Evolutionary conservation across 1,139 yeast genomes (phyloP).

Genomic region (Hyphopichia buzzinii): DNA sequence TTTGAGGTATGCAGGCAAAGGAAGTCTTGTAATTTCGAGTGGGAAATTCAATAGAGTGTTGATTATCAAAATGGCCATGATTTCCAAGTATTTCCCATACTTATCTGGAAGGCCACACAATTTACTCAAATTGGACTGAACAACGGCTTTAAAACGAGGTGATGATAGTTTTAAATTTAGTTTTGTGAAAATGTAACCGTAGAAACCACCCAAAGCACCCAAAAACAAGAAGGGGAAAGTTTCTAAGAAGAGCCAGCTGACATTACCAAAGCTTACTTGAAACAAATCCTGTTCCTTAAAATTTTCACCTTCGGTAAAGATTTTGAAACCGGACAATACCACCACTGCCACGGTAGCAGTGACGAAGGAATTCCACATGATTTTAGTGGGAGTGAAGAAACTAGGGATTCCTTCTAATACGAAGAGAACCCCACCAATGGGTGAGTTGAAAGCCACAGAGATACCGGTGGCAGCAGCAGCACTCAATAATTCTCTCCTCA

Average conservation of each 20-base stretch:
- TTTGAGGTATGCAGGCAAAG: constrained; percentile 54
- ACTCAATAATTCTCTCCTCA: constrained; percentile 61
- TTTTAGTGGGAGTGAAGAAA: constrained; percentile 58
- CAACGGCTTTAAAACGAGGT: constrained; percentile 14
- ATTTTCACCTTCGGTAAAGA: constrained; percentile 56
- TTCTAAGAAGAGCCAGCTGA: constrained; percentile 73
- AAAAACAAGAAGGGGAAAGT: constrained; percentile 63
- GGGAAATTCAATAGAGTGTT: constrained; percentile 61
- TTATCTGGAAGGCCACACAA: constrained; percentile 13
- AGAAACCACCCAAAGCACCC: constrained; percentile 68
- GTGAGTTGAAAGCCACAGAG: constrained; percentile 90
- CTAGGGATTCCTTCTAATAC: constrained; percentile 72
- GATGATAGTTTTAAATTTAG: constrained; percentile 39
- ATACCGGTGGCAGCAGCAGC: constrained; percentile 95
- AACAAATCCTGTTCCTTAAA: constrained; percentile 58
- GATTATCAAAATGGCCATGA: constrained; percentile 42
- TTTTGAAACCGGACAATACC: constrained; percentile 52
- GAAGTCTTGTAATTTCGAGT: constrained; percentile 50
- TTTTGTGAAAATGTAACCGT: constrained; percentile 55
- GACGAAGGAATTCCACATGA: constrained; percentile 82
- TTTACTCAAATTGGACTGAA: constrained; percentile 19
- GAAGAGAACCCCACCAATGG: constrained; percentile 91
- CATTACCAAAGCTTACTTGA: constrained; percentile 60
- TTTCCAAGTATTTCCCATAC: constrained; percentile 42
- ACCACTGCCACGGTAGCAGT: constrained; percentile 75